Conservation (phyloP, 345 rosid genomes). For the Iberis pinnata region DNA sequence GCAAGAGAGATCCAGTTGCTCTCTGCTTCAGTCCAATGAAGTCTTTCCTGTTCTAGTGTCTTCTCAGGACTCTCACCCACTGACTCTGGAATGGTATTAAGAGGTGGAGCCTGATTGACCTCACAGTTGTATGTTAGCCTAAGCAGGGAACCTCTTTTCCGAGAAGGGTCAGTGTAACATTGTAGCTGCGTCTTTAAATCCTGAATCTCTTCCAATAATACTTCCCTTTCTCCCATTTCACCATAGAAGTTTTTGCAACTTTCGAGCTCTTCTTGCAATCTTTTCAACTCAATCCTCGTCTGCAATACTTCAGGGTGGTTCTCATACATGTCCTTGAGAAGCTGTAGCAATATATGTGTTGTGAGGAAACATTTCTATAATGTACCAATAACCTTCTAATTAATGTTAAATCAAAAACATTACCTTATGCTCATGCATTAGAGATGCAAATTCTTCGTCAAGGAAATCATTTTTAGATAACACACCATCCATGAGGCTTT, state of each 20-base stretch:
- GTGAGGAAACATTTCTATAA: constrained; percentile 12
- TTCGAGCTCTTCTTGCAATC: constrained; percentile 79
- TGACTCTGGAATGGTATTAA: constrained; percentile 52
- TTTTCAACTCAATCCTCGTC: constrained; percentile 67
- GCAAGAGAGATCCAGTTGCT: constrained; percentile 88
- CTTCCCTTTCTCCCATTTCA: constrained; percentile 87
- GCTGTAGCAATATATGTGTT: constrained; percentile 43
- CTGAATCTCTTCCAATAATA: constrained; percentile 82
- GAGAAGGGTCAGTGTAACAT: constrained; percentile 59
- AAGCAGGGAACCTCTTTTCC: constrained; percentile 44
- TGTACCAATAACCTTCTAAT: constrained; percentile 4
- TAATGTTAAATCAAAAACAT: not conserved
- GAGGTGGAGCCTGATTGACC: constrained; percentile 36
- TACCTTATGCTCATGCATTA: constrained; percentile 76
- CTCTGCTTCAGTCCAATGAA: constrained; percentile 68
- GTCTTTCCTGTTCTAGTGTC: constrained; percentile 58
- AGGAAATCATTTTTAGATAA: constrained; percentile 78
- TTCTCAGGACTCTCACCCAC: constrained; percentile 47
- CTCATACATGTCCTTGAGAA: constrained; percentile 82
- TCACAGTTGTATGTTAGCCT: constrained; percentile 57
- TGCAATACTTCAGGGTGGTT: constrained; percentile 81
- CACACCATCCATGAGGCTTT: constrained; percentile 95
- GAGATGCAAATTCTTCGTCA: constrained; percentile 76
- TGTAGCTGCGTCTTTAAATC: constrained; percentile 86
- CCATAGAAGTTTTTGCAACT: constrained; percentile 58